These are phyloP conservation scores for Aspergillus hortae DNA, from an alignment of 2,329 filamentous ascomycete genomes.

Conservation along the genomic window DNA sequence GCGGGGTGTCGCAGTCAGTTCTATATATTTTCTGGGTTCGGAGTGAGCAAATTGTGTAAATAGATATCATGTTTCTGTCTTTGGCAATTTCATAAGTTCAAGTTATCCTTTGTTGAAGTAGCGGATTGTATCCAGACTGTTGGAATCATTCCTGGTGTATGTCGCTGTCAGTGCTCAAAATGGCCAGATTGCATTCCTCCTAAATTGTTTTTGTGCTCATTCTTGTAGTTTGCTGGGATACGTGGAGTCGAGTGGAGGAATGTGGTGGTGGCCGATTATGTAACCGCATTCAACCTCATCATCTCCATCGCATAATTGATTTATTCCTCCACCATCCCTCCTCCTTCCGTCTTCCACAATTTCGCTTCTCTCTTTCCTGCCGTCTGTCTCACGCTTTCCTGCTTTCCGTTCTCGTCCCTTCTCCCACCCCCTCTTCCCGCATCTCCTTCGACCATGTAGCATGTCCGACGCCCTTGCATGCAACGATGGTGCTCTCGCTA, in stretches of 20 bases:
- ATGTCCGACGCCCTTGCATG: slow-evolving; percentile 9
- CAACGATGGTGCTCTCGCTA: slow-evolving; percentile 38
- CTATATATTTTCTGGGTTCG: background rate
- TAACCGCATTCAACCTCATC: background rate
- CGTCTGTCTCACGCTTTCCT: background rate
- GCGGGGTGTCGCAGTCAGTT: background rate
- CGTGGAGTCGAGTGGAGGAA: too few relatives aligned
- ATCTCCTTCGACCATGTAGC: slow-evolving; percentile 30
- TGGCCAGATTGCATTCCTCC: too few relatives aligned
- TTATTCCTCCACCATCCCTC: background rate
- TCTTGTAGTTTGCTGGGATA: too few relatives aligned
- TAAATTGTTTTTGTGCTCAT: too few relatives aligned
- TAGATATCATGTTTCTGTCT: slow-evolving; percentile 8
- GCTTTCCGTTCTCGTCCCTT: background rate
- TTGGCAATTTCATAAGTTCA: background rate
- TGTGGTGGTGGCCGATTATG: background rate
- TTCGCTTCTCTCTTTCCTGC: background rate
- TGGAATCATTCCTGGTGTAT: too few relatives aligned
- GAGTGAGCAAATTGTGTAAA: slow-evolving; percentile 16
- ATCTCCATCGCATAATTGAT: background rate
- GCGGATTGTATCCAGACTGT: background rate
- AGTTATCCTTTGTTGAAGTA: background rate
- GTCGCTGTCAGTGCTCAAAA: too few relatives aligned
- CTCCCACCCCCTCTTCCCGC: background rate
- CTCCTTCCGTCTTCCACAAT: slow-evolving; percentile 5